phyloP scores from a whole-genome alignment of 2,329 filamentous ascomycete species.

The Botrytis medusae region DNA sequence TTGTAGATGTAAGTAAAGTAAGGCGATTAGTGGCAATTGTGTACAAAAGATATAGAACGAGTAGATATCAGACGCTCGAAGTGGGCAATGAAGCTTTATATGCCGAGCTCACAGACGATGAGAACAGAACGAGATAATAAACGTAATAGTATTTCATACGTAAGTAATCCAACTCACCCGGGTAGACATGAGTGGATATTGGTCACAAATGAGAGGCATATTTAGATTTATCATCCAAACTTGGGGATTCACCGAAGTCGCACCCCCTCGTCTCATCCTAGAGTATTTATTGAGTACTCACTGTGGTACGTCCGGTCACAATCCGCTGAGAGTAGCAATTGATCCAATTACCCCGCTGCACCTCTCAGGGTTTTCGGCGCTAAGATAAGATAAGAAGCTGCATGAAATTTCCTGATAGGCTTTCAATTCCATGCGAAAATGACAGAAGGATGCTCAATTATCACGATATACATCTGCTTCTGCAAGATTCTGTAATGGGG shows the following conservation, averaged over 20 bases:
- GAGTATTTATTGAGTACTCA: background rate
- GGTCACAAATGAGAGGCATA: background rate
- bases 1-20: slow-evolving; percentile 12
- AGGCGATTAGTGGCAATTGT: background rate
- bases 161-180: background rate
- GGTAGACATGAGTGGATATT: background rate
- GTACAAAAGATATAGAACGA: background rate
- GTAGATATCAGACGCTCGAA: background rate
- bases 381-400: slow-evolving; percentile 14
- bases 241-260: background rate
- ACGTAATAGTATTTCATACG: background rate
- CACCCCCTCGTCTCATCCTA: background rate
- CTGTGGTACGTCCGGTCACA: background rate
- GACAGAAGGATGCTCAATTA: background rate
- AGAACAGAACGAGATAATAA: background rate
- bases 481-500: background rate
- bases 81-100: slow-evolving; percentile 1
- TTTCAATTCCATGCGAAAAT: background rate
- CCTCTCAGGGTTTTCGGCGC: background rate
- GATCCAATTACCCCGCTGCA: background rate
- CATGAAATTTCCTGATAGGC: slow-evolving; percentile 10
- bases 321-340: background rate
- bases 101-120: background rate
- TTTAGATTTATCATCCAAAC: slow-evolving; percentile 6
- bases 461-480: background rate